Percentiles rank a stretch among this genome's conserved stretches.
These are phyloP conservation scores for Fusarium annulatum DNA, from an alignment of 2,329 filamentous ascomycete species.

Conservation along the genomic window DNA sequence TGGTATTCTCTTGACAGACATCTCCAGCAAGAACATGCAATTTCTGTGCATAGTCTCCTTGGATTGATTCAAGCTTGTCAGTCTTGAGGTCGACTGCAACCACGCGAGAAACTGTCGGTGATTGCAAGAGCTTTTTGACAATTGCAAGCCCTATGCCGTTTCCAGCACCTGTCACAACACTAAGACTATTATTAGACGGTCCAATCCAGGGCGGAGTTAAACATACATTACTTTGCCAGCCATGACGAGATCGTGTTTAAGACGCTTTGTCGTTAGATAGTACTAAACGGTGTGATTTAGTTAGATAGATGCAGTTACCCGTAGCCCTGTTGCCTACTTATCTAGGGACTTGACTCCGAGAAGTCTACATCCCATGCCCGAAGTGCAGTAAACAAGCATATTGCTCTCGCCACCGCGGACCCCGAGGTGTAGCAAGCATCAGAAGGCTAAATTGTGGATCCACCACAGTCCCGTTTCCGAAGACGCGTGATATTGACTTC, in stretches of 20 bases:
- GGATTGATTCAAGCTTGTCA: background rate
- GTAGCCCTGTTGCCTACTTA: background rate
- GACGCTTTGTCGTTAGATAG: background rate
- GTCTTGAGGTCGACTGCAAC: background rate
- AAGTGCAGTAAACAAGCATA: background rate
- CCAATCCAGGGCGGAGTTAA: background rate
- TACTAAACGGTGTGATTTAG: background rate
- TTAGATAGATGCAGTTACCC: background rate
- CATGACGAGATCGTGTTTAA: background rate
- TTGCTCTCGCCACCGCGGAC: background rate
- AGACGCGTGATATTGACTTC: too few relatives aligned
- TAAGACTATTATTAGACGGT: background rate
- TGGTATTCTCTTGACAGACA: background rate
- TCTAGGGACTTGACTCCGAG: background rate
- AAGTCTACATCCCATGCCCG: background rate
- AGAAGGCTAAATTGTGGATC: too few relatives aligned
- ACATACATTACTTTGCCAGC: background rate
- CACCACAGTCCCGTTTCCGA: too few relatives aligned
- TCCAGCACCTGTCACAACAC: background rate
- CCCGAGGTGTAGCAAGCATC: background rate
- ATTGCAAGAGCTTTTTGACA: background rate
- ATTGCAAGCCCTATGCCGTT: background rate
- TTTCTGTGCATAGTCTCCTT: background rate
- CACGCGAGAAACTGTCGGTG: background rate
- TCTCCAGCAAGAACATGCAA: background rate